These are phyloP conservation scores for Vitis cinerea DNA, from an alignment of 164 flowering plant species.

Conservation along the genomic window DNA sequence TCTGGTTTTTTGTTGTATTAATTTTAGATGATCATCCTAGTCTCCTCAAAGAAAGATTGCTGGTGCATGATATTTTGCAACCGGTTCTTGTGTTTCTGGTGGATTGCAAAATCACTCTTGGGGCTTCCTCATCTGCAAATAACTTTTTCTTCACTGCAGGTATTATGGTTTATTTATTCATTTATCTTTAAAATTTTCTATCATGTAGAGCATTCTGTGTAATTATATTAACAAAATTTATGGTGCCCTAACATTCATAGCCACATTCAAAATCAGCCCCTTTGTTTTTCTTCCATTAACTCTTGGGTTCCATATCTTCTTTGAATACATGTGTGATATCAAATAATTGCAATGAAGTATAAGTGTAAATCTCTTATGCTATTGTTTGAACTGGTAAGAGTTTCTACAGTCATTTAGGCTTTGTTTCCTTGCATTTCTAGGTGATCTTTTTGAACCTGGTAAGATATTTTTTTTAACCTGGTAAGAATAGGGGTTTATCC, in stretches of 20 bases:
- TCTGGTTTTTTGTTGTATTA: constrained; percentile 2
- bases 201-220: too few species aligned
- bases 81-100: constrained; percentile 63
- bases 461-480: too few species aligned
- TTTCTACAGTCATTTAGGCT: too few species aligned
- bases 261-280: too few species aligned
- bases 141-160: constrained; percentile 50
- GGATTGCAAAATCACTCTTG: constrained; percentile 53
- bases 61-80: constrained; percentile 41
- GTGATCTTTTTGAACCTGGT: too few species aligned
- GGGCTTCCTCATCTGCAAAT: constrained; percentile 46
- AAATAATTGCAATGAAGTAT: too few species aligned
- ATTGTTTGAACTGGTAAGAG: too few species aligned
- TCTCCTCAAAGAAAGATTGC: constrained; percentile 33
- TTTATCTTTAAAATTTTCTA: not conserved
- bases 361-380: too few species aligned
- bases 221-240: too few species aligned
- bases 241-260: not conserved
- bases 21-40: constrained; percentile 42
- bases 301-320: not conserved
- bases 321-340: not conserved
- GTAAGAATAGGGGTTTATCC: too few species aligned
- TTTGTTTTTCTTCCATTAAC: not conserved
- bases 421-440: too few species aligned
- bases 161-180: constrained; percentile 14